phyloP scores from a whole-genome alignment of 805 yeast species.

The Myxozyma melibiosi region DNA sequence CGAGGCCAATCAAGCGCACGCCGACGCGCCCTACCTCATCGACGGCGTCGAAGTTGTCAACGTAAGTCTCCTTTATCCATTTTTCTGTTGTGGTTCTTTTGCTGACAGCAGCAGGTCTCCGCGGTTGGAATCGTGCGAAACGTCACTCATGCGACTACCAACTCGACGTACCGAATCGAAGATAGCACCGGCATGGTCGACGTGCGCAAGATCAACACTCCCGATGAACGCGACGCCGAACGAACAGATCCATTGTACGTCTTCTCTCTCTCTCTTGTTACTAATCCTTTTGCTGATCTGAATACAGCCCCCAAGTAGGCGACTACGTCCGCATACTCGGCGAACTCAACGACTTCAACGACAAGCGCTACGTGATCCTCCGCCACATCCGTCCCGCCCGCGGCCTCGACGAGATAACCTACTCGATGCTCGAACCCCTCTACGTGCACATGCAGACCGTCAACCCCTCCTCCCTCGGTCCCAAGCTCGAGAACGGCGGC shows the following conservation, averaged over 20 bases:
- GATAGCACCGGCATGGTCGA: conserved; percentile 68
- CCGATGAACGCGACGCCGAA: conserved; percentile 29
- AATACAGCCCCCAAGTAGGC: conserved; percentile 34
- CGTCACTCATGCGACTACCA: conserved; percentile 49
- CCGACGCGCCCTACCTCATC: conserved; percentile 57
- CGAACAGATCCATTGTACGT: neutral
- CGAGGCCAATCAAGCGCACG: conserved; percentile 54
- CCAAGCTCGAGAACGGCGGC: neutral
- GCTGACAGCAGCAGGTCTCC: conserved; percentile 45
- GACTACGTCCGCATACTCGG: conserved; percentile 56
- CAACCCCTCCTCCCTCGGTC: neutral
- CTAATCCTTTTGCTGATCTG: neutral
- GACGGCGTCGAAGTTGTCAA: conserved; percentile 49
- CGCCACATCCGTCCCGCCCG: conserved; percentile 52
- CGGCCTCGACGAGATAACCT: conserved; percentile 62
- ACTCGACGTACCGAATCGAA: conserved; percentile 54
- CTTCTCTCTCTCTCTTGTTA: neutral
- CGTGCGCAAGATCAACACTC: conserved; percentile 54
- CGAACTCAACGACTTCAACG: conserved; percentile 51
- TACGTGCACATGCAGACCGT: conserved; percentile 19
- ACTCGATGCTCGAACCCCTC: conserved; percentile 60
- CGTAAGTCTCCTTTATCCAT: conserved; percentile 1
- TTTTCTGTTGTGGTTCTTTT: neutral
- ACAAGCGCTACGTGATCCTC: conserved; percentile 54
- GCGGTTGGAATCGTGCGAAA: conserved; percentile 61